Conservation (phyloP, 2,329 filamentous ascomycete genomes). For the Colletotrichum sp. region DNA sequence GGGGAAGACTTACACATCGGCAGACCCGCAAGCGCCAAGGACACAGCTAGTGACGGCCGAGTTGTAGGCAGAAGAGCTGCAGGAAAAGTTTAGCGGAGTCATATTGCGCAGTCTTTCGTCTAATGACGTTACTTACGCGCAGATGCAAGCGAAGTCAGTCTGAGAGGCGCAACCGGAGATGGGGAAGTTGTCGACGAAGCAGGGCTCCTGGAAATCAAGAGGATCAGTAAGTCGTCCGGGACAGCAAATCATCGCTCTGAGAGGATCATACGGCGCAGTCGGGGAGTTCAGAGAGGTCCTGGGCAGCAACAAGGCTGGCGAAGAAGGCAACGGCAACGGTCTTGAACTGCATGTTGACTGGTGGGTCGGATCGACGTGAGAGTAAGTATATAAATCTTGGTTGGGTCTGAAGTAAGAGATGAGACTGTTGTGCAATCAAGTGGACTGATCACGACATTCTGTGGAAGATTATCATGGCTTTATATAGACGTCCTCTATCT, state of each 20-base stretch:
- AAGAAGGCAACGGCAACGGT: conserved; percentile 24
- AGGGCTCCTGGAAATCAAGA: background rate
- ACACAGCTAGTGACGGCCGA: conserved; percentile 2
- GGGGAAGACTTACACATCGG: background rate
- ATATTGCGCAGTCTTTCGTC: background rate
- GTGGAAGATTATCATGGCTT: background rate
- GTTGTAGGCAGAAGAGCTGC: conserved; percentile 10
- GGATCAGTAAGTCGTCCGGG: background rate
- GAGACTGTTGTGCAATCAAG: background rate
- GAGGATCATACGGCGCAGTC: conserved; percentile 5
- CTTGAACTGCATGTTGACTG: conserved; percentile 30
- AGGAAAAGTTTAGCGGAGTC: background rate
- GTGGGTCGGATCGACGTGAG: background rate
- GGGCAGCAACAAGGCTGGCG: conserved; percentile 22
- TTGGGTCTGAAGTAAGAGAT: background rate
- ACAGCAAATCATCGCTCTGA: background rate
- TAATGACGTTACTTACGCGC: conserved; percentile 7
- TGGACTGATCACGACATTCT: background rate
- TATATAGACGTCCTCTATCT: background rate
- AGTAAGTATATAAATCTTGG: background rate
- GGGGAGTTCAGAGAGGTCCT: conserved; percentile 13
- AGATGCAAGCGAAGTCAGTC: conserved; percentile 20
- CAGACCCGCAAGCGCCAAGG: background rate
- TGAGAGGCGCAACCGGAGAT: conserved; percentile 10
- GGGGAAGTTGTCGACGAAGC: conserved; percentile 18